phyloP scores from a whole-genome alignment of 2,329 filamentous ascomycete species.

The Pseudogymnoascus sp. region DNA sequence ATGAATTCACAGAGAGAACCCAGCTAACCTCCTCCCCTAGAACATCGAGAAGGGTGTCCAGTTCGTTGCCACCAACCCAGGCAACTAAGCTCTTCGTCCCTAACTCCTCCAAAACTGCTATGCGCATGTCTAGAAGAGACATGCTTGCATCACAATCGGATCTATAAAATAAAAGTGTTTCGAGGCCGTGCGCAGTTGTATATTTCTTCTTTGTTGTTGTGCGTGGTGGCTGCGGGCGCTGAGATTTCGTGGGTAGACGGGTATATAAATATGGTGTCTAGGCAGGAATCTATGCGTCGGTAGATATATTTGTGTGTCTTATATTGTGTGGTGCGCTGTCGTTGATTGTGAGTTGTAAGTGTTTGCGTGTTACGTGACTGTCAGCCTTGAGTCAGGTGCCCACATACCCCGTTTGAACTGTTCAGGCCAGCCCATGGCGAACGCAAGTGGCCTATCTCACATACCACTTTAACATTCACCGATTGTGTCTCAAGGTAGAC shows the following conservation, averaged over 20 bases:
- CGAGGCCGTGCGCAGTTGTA: slow-evolving; percentile 2
- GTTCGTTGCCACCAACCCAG: slow-evolving; percentile 52
- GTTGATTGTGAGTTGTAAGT: not conserved
- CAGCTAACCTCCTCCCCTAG: slow-evolving; percentile 35
- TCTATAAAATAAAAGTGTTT: not conserved
- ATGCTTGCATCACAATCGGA: not conserved
- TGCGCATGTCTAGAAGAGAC: slow-evolving; percentile 8
- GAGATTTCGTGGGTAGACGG: slow-evolving; percentile 3
- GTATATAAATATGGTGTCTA: slow-evolving; percentile 7
- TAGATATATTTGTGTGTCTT: not conserved
- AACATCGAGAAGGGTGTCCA: slow-evolving; percentile 87
- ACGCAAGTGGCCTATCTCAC: not conserved
- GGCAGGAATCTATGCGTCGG: slow-evolving; percentile 4
- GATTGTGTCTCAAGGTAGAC: not conserved
- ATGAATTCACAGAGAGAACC: not conserved
- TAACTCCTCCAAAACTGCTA: not conserved
- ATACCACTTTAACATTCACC: not conserved
- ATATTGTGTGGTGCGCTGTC: not conserved
- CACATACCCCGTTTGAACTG: not conserved
- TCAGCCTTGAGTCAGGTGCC: not conserved
- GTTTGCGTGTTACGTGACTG: not conserved
- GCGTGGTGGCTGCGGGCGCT: not conserved
- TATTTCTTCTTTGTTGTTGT: slow-evolving; percentile 7
- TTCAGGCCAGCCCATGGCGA: not conserved
- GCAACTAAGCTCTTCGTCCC: slow-evolving; percentile 38